Evolutionary conservation across 2,329 filamentous ascomycete species (phyloP).

Genomic region (Rhinocladiella similis): DNA sequence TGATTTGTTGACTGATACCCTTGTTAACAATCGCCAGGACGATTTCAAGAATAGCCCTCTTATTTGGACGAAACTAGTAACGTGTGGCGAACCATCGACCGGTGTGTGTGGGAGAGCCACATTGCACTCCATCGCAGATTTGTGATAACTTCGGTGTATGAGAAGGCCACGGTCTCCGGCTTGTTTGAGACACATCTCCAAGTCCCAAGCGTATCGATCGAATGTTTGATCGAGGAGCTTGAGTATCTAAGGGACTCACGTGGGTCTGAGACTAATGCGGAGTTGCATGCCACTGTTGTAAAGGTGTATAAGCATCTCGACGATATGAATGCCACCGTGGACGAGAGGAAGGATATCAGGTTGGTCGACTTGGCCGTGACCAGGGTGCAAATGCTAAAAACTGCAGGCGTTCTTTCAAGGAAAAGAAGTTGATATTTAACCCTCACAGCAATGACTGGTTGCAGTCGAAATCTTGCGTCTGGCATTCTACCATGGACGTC

Average conservation of each 20-base stretch:
- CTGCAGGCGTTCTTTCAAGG: slow-evolving; percentile 1
- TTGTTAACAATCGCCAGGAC: slow-evolving; percentile 6
- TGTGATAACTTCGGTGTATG: slow-evolving; percentile 14
- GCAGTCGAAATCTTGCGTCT: slow-evolving; percentile 12
- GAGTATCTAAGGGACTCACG: slow-evolving; percentile 11
- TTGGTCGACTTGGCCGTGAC: neutral
- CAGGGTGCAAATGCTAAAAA: slow-evolving; percentile 2
- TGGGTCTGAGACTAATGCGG: slow-evolving; percentile 1
- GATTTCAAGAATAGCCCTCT: slow-evolving; percentile 5
- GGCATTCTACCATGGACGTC: slow-evolving; percentile 16
- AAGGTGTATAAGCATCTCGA: slow-evolving; percentile 4
- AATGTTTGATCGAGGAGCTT: slow-evolving; percentile 14
- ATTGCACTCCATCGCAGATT: slow-evolving; percentile 11
- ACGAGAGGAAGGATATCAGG: slow-evolving; percentile 4
- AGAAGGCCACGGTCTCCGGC: slow-evolving; percentile 2
- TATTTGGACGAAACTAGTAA: slow-evolving; percentile 7
- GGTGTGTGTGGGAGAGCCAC: slow-evolving; percentile 20
- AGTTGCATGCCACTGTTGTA: slow-evolving; percentile 2
- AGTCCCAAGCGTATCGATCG: slow-evolving; percentile 11
- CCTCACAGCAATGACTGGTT: slow-evolving; percentile 4
- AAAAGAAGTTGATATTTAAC: slow-evolving; percentile 6
- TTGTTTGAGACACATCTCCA: slow-evolving; percentile 15
- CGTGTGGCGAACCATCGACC: slow-evolving; percentile 9
- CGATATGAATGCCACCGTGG: slow-evolving; percentile 2
- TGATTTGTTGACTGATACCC: neutral